Evolutionary conservation across 768 basidiomycete species (phyloP).

Genomic region (Nidularia pulvinata): DNA sequence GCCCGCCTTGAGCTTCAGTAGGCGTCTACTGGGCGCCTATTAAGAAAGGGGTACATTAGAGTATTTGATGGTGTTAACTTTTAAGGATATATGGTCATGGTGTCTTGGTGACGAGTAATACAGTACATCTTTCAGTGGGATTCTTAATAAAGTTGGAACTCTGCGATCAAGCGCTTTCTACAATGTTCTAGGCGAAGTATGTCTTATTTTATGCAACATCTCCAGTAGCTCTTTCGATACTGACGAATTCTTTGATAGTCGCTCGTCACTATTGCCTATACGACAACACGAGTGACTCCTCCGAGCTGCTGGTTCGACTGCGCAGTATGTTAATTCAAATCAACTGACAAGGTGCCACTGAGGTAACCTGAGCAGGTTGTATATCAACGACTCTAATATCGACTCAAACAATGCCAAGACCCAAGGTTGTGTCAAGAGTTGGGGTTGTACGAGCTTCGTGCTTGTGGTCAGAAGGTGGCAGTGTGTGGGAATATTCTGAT

Average conservation of each 20-base stretch:
- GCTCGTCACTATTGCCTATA: constrained; percentile 45
- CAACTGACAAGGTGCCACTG: background rate
- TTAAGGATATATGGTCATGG: no score
- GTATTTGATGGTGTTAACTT: no score
- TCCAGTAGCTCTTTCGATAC: background rate
- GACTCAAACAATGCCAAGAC: constrained; percentile 50
- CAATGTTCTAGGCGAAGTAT: constrained; percentile 46
- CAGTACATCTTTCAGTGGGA: constrained; percentile 28
- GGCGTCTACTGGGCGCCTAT: no score
- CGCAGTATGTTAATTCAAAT: constrained; percentile 21
- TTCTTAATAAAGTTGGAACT: constrained; percentile 51
- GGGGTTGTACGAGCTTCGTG: no score
- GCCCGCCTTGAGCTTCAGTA: no score
- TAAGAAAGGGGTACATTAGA: no score
- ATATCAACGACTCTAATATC: constrained; percentile 47
- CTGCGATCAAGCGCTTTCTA: constrained; percentile 45
- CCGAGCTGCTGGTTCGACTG: constrained; percentile 32
- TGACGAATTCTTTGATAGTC: constrained; percentile 14
- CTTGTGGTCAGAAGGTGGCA: no score
- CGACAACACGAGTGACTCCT: constrained; percentile 27
- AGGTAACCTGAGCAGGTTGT: constrained; percentile 18
- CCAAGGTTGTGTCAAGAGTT: constrained; percentile 12
- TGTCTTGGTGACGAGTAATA: no score
- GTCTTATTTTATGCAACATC: background rate
- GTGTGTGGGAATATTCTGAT: no score